phyloP scores from a whole-genome alignment of 352 stramenopile genomes.

The Hyaloperonospora brassicae region DNA sequence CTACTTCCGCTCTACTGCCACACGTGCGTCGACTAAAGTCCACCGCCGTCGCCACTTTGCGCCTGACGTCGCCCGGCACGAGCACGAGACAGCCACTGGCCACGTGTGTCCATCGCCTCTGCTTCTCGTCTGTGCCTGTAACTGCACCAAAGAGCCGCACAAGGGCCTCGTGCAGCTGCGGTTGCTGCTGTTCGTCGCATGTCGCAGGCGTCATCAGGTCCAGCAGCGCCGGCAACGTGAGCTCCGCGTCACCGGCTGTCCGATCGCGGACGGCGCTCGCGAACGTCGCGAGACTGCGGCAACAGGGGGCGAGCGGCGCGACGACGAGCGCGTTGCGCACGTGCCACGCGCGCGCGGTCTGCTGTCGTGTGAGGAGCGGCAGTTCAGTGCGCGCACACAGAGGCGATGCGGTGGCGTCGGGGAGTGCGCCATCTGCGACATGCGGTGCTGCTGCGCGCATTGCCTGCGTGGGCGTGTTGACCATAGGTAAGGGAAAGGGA shows the following conservation, averaged over 20 bases:
- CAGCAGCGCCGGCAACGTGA: conserved; percentile 54
- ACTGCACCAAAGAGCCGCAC: conserved; percentile 64
- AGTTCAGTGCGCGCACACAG: conserved; percentile 44
- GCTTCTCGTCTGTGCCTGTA: conserved; percentile 32
- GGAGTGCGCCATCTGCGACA: conserved; percentile 25
- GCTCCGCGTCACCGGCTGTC: conserved; percentile 3
- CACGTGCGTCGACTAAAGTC: conserved; percentile 35
- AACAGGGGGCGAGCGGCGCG: conserved; percentile 42
- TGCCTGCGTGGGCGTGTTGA: no score
- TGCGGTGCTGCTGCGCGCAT: no score
- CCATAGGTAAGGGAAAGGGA: no score
- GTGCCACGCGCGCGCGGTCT: conserved; percentile 58
- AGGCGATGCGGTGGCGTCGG: conserved; percentile 24
- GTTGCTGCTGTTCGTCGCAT: conserved; percentile 48
- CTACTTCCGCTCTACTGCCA: conserved; percentile 26
- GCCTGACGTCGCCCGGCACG: conserved; percentile 37
- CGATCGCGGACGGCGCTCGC: conserved; percentile 31
- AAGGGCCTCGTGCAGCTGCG: conserved; percentile 54
- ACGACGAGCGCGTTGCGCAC: conserved; percentile 68
- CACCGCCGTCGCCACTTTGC: conserved; percentile 53
- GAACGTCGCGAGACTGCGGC: conserved; percentile 27
- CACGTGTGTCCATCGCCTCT: conserved; percentile 53
- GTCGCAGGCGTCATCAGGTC: conserved; percentile 53
- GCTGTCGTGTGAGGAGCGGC: conserved; percentile 55
- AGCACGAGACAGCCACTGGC: conserved; percentile 47